Evolutionary conservation across 345 rosid genomes (phyloP), one percentile per base, ranked within the genome.

Genomic region (Dipteronia sinensis): DNA sequence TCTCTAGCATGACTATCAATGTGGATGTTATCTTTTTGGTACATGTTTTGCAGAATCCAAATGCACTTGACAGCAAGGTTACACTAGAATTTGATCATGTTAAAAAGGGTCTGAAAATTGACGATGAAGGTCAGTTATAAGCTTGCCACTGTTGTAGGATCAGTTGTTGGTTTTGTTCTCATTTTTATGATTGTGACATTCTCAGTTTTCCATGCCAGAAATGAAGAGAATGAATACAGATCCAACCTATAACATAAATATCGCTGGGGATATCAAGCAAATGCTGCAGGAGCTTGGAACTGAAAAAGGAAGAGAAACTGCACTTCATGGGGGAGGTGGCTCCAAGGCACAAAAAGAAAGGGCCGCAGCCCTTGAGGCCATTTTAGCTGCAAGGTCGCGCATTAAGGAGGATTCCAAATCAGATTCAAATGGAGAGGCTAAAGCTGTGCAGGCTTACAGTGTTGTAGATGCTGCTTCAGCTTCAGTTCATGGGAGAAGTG

Each of bases 391-490:
- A 25, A 90, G 95, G 76, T 91, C 95, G 8, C 92, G 84, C 69
- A 83, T 92, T 76, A 86, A 92, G 76, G 95, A 89, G 78, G 90
- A 83, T 51, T 67, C 87, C 19, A 88, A 90, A 74, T 86, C 89
- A 72, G 87, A 82, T 67, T 80, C 87, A 71, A 77, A 92, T 68
- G 97, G 88, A 46, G 91, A 84, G 63, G 76, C 75, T 78, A 84
- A 83, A 84, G 78, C 87, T 1, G 83, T 83, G 68, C 86, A 77
- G 72, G 83, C 83, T 58, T 94, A 79, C 82, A 92, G 98, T 80
- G 85, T 96, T 78, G 98, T 96, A 56, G 98, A 96, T 85, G 98
- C 97, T 69, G 99, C 98, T 53, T 96, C 99, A 72, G 98, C 99
- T 80, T 87, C 99, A 0, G 97, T 96, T 66, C 93, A 90, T 47